phyloP scores from a whole-genome alignment of 345 rosid species.

The Adansonia digitata region DNA sequence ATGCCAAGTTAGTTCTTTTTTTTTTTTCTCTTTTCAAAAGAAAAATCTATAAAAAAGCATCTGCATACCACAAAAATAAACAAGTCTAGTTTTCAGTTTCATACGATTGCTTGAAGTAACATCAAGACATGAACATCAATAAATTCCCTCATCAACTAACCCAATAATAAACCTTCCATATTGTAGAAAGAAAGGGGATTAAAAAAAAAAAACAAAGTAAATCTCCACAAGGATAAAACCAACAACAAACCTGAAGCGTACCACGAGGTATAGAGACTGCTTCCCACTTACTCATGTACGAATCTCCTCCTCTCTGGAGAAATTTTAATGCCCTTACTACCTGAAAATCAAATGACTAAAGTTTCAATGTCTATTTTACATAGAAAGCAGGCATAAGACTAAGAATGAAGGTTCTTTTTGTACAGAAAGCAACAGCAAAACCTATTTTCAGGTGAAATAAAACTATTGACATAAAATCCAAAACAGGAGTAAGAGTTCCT shows the following conservation, averaged over 20 bases:
- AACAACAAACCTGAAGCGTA: constrained; percentile 88
- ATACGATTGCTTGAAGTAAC: neutral
- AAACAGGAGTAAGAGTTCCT: neutral
- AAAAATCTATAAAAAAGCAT: neutral
- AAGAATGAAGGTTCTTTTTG: neutral
- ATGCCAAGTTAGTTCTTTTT: neutral
- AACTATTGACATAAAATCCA: neutral
- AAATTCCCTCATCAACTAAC: neutral
- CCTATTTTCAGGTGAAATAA: neutral
- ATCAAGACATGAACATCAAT: neutral
- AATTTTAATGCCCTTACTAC: constrained; percentile 77
- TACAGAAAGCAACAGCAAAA: neutral
- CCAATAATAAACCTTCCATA: neutral
- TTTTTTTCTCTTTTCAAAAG: no score
- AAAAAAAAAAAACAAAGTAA: constrained; percentile 4
- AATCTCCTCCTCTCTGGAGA: constrained; percentile 56
- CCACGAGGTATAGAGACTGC: constrained; percentile 84
- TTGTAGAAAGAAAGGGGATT: neutral
- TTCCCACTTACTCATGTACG: constrained; percentile 49
- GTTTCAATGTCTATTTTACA: constrained; percentile 11
- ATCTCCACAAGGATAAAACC: constrained; percentile 9
- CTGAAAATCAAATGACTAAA: constrained; percentile 32
- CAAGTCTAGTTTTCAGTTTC: neutral
- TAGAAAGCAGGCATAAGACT: neutral
- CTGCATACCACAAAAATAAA: neutral